Percentiles rank a stretch among this genome's conserved stretches.
Evolutionary conservation across 2,329 filamentous ascomycete species (phyloP).

Genomic region (Arthrobotrys entomopaga): DNA sequence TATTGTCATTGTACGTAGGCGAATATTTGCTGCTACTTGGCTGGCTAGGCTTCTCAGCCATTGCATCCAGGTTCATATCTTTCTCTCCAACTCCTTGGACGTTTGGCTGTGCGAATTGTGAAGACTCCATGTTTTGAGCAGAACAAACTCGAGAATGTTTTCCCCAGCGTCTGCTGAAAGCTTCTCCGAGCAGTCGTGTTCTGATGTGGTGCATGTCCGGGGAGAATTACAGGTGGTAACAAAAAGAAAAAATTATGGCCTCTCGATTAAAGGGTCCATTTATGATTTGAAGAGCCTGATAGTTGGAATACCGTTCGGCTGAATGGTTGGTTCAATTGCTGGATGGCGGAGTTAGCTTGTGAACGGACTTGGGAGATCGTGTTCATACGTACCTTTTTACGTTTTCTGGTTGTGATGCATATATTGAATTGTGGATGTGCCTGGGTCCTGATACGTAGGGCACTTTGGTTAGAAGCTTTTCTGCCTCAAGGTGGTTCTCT

Average conservation of each 20-base stretch:
- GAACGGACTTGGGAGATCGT: no score
- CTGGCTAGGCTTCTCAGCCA: constrained; percentile 30
- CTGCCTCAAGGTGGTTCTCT: no score
- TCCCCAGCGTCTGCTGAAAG: constrained; percentile 4
- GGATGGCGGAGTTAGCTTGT: no score
- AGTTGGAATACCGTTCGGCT: neutral
- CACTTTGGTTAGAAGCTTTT: no score
- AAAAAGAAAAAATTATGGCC: no score
- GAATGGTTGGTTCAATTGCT: neutral
- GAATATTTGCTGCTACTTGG: constrained; percentile 35
- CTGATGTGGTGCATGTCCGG: constrained; percentile 29
- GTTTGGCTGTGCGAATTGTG: constrained; percentile 1
- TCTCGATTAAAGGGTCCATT: no score
- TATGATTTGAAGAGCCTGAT: no score
- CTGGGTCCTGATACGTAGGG: no score
- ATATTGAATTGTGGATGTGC: no score
- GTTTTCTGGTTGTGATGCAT: no score
- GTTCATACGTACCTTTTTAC: no score
- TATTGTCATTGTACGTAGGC: constrained; percentile 6
- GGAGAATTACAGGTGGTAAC: constrained; percentile 12
- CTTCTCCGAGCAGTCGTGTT: constrained; percentile 26
- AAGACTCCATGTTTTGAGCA: constrained; percentile 2
- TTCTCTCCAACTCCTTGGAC: neutral
- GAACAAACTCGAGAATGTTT: neutral
- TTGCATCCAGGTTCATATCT: constrained; percentile 8